phyloP scores from a whole-genome alignment of 805 yeast species.

The Scheffersomyces coipomensis region DNA sequence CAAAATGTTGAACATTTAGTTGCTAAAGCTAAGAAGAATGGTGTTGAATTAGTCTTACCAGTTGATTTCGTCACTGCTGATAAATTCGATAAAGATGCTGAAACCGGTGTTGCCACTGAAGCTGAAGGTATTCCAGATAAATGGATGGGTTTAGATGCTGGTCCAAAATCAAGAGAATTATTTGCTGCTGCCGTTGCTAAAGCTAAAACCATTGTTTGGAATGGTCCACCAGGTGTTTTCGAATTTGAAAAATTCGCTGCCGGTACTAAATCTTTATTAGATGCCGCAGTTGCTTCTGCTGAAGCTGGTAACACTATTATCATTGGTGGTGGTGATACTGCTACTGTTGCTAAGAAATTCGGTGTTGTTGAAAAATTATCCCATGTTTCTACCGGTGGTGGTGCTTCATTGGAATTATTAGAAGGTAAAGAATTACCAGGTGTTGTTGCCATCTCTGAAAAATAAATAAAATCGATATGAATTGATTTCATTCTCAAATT shows the following conservation, averaged over 20 bases:
- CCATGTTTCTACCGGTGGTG: conserved; percentile 99
- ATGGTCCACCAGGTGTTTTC: conserved; percentile 99
- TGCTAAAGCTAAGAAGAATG: conserved; percentile 94
- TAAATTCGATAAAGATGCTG: conserved; percentile 89
- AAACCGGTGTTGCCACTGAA: conserved; percentile 78
- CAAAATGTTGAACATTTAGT: conserved; percentile 89
- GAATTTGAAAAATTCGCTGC: conserved; percentile 90
- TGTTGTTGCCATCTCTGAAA: conserved; percentile 87
- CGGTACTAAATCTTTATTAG: conserved; percentile 90
- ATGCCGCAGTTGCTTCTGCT: conserved; percentile 83
- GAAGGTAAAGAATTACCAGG: conserved; percentile 99
- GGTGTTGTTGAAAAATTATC: conserved; percentile 96
- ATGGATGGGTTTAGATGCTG: conserved; percentile 95
- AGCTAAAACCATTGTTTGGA: conserved; percentile 99
- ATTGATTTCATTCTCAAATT: too few relatives aligned
- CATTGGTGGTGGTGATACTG: conserved; percentile 99
- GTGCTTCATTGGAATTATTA: conserved; percentile 97
- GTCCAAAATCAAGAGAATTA: conserved; percentile 82
- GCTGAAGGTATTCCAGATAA: conserved; percentile 91
- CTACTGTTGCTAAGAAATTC: conserved; percentile 97
- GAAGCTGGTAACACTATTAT: conserved; percentile 90
- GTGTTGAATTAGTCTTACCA: conserved; percentile 91
- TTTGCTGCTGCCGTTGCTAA: conserved; percentile 80
- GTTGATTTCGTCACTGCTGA: conserved; percentile 96
- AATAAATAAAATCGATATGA: too few relatives aligned